Conservation (phyloP, 768 basidiomycete genomes). For the Infundibulicybe gibba region DNA sequence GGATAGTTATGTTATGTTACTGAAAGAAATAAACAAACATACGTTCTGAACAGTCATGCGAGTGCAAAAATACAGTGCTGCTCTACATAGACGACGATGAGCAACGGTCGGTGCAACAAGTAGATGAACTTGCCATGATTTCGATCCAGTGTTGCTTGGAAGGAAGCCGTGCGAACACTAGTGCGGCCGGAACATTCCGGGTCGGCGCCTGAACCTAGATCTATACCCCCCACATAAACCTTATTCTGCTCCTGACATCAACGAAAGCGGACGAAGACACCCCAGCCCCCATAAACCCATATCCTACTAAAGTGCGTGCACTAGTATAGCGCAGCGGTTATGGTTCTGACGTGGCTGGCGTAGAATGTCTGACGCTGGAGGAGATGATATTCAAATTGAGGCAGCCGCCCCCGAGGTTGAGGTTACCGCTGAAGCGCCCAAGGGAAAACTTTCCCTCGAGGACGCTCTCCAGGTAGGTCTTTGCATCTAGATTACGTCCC, state of each 20-base stretch:
- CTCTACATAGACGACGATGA: slow-evolving; percentile 36
- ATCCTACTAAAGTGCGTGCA: slow-evolving; percentile 31
- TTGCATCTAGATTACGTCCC: background rate
- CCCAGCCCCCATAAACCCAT: slow-evolving; percentile 27
- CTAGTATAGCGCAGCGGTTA: too few relatives aligned
- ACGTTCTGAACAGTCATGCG: slow-evolving; percentile 78
- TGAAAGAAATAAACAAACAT: slow-evolving; percentile 29
- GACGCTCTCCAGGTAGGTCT: slow-evolving; percentile 78
- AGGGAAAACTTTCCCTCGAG: slow-evolving; percentile 94
- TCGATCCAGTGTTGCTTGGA: slow-evolving; percentile 15
- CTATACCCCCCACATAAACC: slow-evolving; percentile 34
- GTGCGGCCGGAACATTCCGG: slow-evolving; percentile 38
- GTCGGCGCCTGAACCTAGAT: slow-evolving; percentile 47
- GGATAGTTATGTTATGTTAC: slow-evolving; percentile 24
- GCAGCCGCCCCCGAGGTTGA: slow-evolving; percentile 65
- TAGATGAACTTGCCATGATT: slow-evolving; percentile 27
- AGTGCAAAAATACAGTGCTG: slow-evolving; percentile 69
- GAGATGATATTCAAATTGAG: slow-evolving; percentile 81
- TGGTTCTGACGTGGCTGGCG: background rate
- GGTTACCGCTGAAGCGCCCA: slow-evolving; percentile 85
- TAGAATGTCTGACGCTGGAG: slow-evolving; percentile 96
- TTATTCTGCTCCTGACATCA: slow-evolving; percentile 71
- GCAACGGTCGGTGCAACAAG: background rate
- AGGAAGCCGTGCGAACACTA: slow-evolving; percentile 11
- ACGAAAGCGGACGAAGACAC: slow-evolving; percentile 97